These are phyloP conservation scores for Phyllachora maydis DNA, from an alignment of 2,329 filamentous ascomycete genomes.

Conservation along the genomic window DNA sequence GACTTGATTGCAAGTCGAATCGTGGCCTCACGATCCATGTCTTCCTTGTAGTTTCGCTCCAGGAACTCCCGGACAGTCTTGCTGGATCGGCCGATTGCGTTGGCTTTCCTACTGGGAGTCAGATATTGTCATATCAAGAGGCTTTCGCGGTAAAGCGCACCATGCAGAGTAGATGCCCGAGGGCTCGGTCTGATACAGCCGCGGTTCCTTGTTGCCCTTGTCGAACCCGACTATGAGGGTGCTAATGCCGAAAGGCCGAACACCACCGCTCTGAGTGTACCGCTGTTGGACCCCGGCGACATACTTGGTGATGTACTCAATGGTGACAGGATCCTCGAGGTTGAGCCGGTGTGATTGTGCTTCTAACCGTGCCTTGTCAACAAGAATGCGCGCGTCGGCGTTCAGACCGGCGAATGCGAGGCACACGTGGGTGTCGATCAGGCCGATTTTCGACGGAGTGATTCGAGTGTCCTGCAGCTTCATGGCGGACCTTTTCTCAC, in stretches of 20 bases:
- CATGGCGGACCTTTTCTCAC: slow-evolving; percentile 97
- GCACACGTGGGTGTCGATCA: slow-evolving; percentile 89
- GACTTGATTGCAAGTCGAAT: slow-evolving; percentile 98
- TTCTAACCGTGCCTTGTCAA: slow-evolving; percentile 95
- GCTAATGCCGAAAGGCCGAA: slow-evolving; percentile 95
- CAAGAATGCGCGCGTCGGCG: slow-evolving; percentile 89
- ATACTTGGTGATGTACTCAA: slow-evolving; percentile 99
- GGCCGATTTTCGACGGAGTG: slow-evolving; percentile 94
- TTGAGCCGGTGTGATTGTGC: slow-evolving; percentile 94
- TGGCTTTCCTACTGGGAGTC: slow-evolving; percentile 62
- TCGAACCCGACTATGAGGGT: slow-evolving; percentile 98
- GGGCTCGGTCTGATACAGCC: slow-evolving; percentile 96
- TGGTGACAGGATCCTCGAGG: slow-evolving; percentile 89
- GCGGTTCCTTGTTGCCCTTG: slow-evolving; percentile 69
- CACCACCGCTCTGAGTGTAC: slow-evolving; percentile 97
- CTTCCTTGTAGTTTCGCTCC: slow-evolving; percentile 95
- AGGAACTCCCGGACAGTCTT: slow-evolving; percentile 98
- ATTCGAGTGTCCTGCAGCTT: slow-evolving; percentile 99
- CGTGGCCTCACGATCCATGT: slow-evolving; percentile 89
- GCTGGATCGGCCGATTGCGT: slow-evolving; percentile 92
- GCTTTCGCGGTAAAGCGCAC: slow-evolving; percentile 24
- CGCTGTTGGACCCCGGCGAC: slow-evolving; percentile 94
- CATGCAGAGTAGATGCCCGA: slow-evolving; percentile 98
- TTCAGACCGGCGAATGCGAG: slow-evolving; percentile 95
- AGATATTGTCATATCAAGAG: slow-evolving; percentile 1